Evolutionary conservation across 2,329 filamentous ascomycete species (phyloP), one percentile per base, ranked within the genome.

Genomic region (Byssoonygena ceratinophila): DNA sequence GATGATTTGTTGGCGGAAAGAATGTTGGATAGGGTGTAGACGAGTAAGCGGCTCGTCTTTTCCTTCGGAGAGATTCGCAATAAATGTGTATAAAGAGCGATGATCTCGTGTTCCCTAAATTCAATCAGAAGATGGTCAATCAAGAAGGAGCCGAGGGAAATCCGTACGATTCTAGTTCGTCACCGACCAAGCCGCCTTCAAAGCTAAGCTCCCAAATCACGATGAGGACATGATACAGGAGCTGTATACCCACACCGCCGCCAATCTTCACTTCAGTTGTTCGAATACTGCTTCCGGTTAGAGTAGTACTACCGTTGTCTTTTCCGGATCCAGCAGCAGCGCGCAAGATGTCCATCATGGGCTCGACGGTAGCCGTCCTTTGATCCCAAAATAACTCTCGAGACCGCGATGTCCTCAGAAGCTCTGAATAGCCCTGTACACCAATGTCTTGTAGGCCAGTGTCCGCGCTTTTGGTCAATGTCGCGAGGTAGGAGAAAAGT

Each of bases 191-290:
- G 54, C 74, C 69, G 27, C 76, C 80, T 66, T 97, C 92, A 60
- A 98, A 98, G 65, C 89, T 95, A 60, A 98, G 76, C 74, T 97
- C 90, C 92, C 92, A 98, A 54, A 98, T 74, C 11, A 94, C 90
- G 47, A 98, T 77, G 20, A 98, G 78, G 14, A 96, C 86, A 63
- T 96, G 88, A 67, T 98, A 98, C 37, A 98, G 78, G 37, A 97
- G 78, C 68, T 98, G 92, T 37, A 98, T 74, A 1, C 89, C 88
- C 55, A 98, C 87, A 7, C 89, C 89, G 46, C 89, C 88, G 54
- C 73, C 70, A 41, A 83, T 70, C 37, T 77, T 74, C 48, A 72
- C 70, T 55, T 89, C 84, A 27, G 85, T 82, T 53, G 80, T 78
- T 49, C 82, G 83, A 57, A 78, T 76, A 60, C 77, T 78, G 45